phyloP scores from a whole-genome alignment of 2,329 filamentous ascomycete genomes.

The Verticillium longisporum region DNA sequence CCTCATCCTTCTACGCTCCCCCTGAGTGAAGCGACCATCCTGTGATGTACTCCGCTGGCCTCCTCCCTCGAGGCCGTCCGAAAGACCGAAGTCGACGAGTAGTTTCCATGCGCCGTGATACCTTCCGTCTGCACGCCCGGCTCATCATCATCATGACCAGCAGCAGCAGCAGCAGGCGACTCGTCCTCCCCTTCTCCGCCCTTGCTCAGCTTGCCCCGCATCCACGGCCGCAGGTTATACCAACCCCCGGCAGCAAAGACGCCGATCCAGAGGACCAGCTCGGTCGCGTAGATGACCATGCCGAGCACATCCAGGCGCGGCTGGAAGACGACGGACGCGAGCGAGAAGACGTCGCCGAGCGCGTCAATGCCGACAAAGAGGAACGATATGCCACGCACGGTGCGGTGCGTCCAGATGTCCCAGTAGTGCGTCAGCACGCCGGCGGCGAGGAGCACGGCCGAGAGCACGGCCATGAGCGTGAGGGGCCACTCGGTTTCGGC shows the following conservation, averaged over 20 bases:
- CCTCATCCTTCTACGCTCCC: neutral
- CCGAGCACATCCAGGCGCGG: conserved; percentile 51
- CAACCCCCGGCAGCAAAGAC: conserved; percentile 59
- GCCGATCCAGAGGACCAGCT: conserved; percentile 60
- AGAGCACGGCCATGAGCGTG: conserved; percentile 60
- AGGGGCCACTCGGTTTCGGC: conserved; percentile 50
- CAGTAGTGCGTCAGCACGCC: conserved; percentile 64
- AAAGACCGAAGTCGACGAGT: conserved; percentile 59
- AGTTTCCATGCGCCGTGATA: conserved; percentile 38
- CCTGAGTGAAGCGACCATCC: neutral
- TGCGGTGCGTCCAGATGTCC: conserved; percentile 60
- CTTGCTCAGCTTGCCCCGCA: conserved; percentile 26
- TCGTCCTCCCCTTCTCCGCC: conserved; percentile 3
- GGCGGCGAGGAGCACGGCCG: conserved; percentile 54
- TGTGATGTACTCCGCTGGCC: neutral
- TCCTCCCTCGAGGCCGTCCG: conserved; percentile 38
- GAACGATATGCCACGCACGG: conserved; percentile 65
- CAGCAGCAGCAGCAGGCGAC: neutral
- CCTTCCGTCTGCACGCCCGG: neutral
- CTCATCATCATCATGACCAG: neutral
- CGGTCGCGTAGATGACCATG: conserved; percentile 59
- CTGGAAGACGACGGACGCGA: conserved; percentile 59
- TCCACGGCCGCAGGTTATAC: conserved; percentile 57
- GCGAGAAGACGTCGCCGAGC: conserved; percentile 59
- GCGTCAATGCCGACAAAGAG: conserved; percentile 66